Evolutionary conservation across 345 rosid genomes (phyloP).

Genomic region (Raphanus raphanistrum): DNA sequence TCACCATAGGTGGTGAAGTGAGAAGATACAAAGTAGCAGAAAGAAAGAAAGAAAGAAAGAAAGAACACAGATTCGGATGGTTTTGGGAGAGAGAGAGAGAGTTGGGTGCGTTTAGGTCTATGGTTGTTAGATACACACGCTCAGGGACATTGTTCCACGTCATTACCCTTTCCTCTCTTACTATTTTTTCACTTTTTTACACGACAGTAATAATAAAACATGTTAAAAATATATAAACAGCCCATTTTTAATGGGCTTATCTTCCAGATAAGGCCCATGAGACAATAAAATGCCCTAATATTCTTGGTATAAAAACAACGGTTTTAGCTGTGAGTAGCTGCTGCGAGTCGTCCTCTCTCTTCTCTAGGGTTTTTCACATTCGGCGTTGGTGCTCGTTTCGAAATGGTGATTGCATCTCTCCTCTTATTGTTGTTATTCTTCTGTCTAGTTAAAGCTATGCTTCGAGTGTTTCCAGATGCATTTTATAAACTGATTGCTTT

Average conservation of each 20-base stretch:
- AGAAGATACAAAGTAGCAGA: not conserved
- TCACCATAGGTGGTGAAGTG: no score
- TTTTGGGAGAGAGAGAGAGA: not conserved
- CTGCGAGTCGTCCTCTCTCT: not conserved
- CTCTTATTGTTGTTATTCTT: not conserved
- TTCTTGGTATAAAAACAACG: not conserved
- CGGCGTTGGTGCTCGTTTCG: constrained; percentile 7
- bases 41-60: not conserved
- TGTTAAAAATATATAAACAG: not conserved
- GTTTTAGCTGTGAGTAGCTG: not conserved
- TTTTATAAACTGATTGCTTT: no score
- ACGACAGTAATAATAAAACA: not conserved
- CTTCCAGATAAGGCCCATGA: not conserved
- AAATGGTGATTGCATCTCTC: constrained; percentile 19
- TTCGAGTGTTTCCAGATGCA: not conserved
- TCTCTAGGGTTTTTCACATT: constrained; percentile 7
- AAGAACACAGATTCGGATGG: not conserved
- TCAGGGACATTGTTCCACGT: constrained; percentile 5
- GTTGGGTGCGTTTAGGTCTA: constrained; percentile 18
- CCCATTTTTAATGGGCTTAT: not conserved
- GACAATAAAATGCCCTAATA: constrained; percentile 10
- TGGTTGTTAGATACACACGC: not conserved
- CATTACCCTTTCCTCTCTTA: not conserved
- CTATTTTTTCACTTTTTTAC: not conserved
- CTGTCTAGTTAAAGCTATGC: no score